Percentiles rank a stretch among this genome's conserved stretches.
Conservation (phyloP, 2,329 filamentous ascomycete species). For the Aspergillus sclerotialis region DNA sequence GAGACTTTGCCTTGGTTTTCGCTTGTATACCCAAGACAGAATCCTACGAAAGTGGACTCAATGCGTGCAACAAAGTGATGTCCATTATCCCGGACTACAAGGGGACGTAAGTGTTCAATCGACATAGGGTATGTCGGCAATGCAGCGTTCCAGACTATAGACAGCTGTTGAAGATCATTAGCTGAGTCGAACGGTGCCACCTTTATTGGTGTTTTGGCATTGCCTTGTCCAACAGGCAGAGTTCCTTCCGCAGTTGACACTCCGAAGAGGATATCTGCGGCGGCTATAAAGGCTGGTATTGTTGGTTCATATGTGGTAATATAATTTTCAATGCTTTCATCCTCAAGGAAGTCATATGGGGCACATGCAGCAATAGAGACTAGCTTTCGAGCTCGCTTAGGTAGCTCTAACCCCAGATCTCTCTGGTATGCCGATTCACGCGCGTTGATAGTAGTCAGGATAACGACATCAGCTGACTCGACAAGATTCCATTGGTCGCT, state of each 20-base stretch:
- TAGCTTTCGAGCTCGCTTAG: constrained; percentile 20
- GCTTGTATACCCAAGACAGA: constrained; percentile 31
- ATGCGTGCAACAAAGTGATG: constrained; percentile 30
- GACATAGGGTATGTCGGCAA: constrained; percentile 31
- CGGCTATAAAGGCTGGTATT: constrained; percentile 34
- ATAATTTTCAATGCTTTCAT: constrained; percentile 31
- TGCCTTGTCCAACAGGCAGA: constrained; percentile 27
- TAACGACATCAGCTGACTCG: constrained; percentile 30
- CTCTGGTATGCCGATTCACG: constrained; percentile 31
- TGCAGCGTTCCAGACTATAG: constrained; percentile 27
- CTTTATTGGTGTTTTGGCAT: constrained; percentile 7
- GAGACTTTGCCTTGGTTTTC: constrained; percentile 15
- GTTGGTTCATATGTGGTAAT: constrained; percentile 41
- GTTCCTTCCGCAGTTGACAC: constrained; percentile 18
- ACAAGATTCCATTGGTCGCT: constrained; percentile 24
- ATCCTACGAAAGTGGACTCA: constrained; percentile 23
- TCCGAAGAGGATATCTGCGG: constrained; percentile 35
- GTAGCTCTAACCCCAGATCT: constrained; percentile 25
- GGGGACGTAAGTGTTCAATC: constrained; percentile 15
- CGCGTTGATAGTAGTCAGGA: constrained; percentile 36
- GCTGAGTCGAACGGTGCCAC: constrained; percentile 12
- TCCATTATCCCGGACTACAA: constrained; percentile 21
- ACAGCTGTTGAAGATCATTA: constrained; percentile 23
- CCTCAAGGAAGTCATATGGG: constrained; percentile 40
- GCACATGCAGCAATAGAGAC: constrained; percentile 37